Base-by-base conservation (phyloP, 441 rosid genomes). In the Raphanus hybrid region DNA sequence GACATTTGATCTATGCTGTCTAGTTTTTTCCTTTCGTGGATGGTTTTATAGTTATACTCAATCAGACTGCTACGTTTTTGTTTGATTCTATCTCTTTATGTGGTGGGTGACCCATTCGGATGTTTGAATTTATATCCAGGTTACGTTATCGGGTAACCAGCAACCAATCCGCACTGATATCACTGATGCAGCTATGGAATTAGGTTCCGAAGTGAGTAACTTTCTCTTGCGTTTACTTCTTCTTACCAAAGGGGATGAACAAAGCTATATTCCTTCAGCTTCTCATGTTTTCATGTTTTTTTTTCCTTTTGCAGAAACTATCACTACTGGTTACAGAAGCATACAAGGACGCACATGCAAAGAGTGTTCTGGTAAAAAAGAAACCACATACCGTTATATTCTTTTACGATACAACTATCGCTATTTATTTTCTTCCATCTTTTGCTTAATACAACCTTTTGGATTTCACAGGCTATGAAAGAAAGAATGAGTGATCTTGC, bases 181-280 rank as follows among this genome's bases (percentile, higher is more conserved):
- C 60, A 92, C 96, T 5, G 97, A 92, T 83, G 99, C 97, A 64
- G 98, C 99, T 48, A 91, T 90, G 98, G 94, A 95, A 79, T 82
- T 92, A 64, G 99, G 97, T 68, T 70, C 75, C 7, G 75, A 71
- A 9, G 75, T 71, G 29, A 71, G 67, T 60, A 26, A 41, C 29
- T 58, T 58, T 23, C 23, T 18, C 12, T 76, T 76, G 2, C 45
- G 27, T 7, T 69, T 62, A 20, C 57, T 50, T 50, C 57, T 50
- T 50, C 70, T 62, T 45, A 45, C 37, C 55, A 23, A 1, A 34
- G 12, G 63, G 16, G 7, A n/a, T 35, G 74, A 69, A 35, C 10
- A 64, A 57, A 62, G 35, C 23, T 34, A 58, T 39, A 14, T 2
- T 23, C 26, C 26, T 23, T 23, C 26, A 23, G 26, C 26, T 27